Evolutionary conservation across 495 filamentous ascomycete species (phyloP).

Genomic region (Polyplosphaeria fusca): DNA sequence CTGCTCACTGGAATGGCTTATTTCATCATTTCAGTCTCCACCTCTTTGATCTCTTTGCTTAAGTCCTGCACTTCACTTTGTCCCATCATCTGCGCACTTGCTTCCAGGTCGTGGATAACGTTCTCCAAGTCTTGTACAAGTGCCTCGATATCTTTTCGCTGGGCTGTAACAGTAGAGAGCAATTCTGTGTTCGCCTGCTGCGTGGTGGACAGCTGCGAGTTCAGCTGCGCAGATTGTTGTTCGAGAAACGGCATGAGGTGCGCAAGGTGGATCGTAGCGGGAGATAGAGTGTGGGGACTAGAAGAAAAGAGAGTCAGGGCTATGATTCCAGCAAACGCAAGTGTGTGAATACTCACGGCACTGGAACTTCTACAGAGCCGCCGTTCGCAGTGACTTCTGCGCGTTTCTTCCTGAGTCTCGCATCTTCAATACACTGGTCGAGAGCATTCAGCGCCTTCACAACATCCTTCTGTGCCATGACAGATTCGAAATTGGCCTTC

Average conservation of each 20-base stretch:
- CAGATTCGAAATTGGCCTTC: conserved; percentile 64
- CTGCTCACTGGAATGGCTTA: conserved; percentile 3
- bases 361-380: conserved; percentile 38
- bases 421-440: conserved; percentile 74
- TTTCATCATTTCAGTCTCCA: conserved; percentile 46
- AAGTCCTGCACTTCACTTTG: conserved; percentile 46
- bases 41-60: conserved; percentile 47
- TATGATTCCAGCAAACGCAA: background rate
- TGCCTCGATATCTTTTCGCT: conserved; percentile 70
- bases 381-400: conserved; percentile 26
- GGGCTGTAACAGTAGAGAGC: conserved; percentile 58
- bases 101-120: conserved; percentile 67
- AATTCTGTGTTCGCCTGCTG: conserved; percentile 64
- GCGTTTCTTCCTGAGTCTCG: conserved; percentile 53
- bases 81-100: conserved; percentile 39
- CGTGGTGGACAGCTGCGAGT: conserved; percentile 57
- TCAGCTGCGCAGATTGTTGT: conserved; percentile 58
- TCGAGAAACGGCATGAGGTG: conserved; percentile 68
- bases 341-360: conserved; percentile 46
- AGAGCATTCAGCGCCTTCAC: conserved; percentile 76
- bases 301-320: too few relatives aligned
- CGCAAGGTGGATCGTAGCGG: conserved; percentile 61
- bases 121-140: conserved; percentile 63
- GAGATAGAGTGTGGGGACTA: conserved; percentile 76
- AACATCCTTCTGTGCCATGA: conserved; percentile 67